phyloP scores from a whole-genome alignment of 2,329 filamentous ascomycete species.

The Beauveria caledonica region DNA sequence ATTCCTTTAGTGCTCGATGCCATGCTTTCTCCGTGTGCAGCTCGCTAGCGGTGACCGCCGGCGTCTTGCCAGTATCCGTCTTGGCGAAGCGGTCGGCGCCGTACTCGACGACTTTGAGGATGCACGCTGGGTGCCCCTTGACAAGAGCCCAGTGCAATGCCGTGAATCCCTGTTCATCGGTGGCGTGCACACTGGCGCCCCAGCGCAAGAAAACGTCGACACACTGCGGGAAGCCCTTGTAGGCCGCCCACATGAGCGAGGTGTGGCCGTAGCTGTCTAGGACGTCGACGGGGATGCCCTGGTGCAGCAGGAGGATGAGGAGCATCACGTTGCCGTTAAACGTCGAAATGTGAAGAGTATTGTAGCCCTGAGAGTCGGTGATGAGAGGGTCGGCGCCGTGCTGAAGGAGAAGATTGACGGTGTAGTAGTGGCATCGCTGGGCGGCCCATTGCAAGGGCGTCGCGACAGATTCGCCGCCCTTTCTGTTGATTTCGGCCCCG shows the following conservation, averaged over 20 bases:
- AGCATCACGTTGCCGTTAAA: conserved; percentile 94
- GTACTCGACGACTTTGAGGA: conserved; percentile 92
- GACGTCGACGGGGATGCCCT: conserved; percentile 90
- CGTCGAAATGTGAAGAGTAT: conserved; percentile 92
- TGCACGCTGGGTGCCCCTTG: conserved; percentile 80
- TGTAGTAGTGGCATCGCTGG: conserved; percentile 93
- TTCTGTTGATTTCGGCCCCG: conserved; percentile 87
- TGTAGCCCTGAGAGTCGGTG: conserved; percentile 93
- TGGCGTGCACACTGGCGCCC: conserved; percentile 88
- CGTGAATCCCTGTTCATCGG: conserved; percentile 87
- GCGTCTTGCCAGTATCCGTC: conserved; percentile 85
- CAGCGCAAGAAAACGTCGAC: conserved; percentile 89
- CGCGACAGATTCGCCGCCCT: conserved; percentile 89
- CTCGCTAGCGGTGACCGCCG: conserved; percentile 74
- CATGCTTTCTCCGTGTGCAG: conserved; percentile 81
- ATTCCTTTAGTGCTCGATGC: conserved; percentile 74
- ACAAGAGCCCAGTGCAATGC: conserved; percentile 95
- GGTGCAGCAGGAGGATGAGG: conserved; percentile 81
- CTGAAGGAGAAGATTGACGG: conserved; percentile 84
- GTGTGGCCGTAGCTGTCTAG: conserved; percentile 87
- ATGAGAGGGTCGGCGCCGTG: conserved; percentile 88
- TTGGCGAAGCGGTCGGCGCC: conserved; percentile 88
- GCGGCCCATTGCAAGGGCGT: conserved; percentile 96
- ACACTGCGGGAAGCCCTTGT: conserved; percentile 89
- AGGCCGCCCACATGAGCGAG: conserved; percentile 95